Evolutionary conservation across 306 rosid species (phyloP), one percentile per base, ranked within the genome.

Genomic region (Quercus agrifolia): DNA sequence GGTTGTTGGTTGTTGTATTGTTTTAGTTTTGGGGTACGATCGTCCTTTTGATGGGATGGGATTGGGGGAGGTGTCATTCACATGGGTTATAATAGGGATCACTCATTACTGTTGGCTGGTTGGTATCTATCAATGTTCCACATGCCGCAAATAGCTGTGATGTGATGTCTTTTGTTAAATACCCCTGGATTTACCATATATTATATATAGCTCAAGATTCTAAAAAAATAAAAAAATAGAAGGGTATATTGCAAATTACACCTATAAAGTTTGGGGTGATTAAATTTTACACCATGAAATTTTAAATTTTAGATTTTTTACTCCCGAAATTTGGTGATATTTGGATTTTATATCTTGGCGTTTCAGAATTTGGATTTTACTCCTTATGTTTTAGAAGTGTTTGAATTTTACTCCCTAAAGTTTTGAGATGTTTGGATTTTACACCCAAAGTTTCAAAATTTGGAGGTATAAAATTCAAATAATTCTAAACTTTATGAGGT

Each of bases 181-280:
- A n/a, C 15, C 72, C 72, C 17, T 9, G 12, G 52, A 68, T n/a
- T 17, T 35, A 19, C n/a, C 11, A 68, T n/a, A 19, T 35, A 8
- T 68, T 35, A 35, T 49, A 67, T 41, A 8, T 41, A 2, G 46
- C 46, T 41, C 46, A 41, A 41, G 12, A 41, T 7, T 41, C 46
- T 0, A 10, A 6, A 7, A 7, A 35, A 7, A 7, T 6, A 0
- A 38, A 38, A 6, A 38, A 7, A 35, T 35, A 1, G 8, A 35
- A 35, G 8, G 0, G 0, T 35, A 5, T 35, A 1, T 5, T 35
- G 2, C 0, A 35, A 35, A 5, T 35, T 35, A 35, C 2, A 1
- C 0, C 0, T 0, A 0, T 35, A 5, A 33, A 35, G 0, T 35
- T 5, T 0, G 2, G 8, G 8, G 0, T 5, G 41, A 5, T 35